phyloP scores from a whole-genome alignment of 371 early-diverging fungal species.

The Mucor racemosus region DNA sequence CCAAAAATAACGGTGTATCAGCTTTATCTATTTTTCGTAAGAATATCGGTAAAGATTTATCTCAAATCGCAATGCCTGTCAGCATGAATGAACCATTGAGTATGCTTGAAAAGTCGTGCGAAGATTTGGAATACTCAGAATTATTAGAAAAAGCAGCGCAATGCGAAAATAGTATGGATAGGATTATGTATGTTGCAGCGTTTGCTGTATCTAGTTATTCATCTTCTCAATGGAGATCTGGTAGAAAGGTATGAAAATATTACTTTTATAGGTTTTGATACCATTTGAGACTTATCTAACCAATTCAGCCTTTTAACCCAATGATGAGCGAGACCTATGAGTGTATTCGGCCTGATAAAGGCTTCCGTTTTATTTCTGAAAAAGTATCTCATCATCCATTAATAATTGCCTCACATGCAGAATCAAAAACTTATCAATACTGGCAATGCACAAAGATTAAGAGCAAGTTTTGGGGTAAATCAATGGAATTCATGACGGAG shows the following conservation, averaged over 20 bases:
- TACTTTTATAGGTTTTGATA: neutral
- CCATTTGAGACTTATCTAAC: neutral
- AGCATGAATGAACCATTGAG: constrained; percentile 93
- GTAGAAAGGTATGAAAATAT: constrained; percentile 53
- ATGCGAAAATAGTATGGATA: constrained; percentile 69
- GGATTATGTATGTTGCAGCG: constrained; percentile 77
- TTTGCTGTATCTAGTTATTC: constrained; percentile 90
- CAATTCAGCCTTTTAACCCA: constrained; percentile 84
- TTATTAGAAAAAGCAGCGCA: constrained; percentile 80
- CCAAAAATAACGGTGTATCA: constrained; percentile 73
- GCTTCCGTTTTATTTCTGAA: constrained; percentile 81
- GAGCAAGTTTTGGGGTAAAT: constrained; percentile 85
- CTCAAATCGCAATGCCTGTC: constrained; percentile 92
- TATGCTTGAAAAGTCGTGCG: constrained; percentile 84
- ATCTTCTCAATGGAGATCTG: constrained; percentile 77
- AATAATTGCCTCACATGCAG: constrained; percentile 75
- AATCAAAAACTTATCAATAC: constrained; percentile 63
- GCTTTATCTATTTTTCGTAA: constrained; percentile 84
- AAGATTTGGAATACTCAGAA: constrained; percentile 89
- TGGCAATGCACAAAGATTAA: constrained; percentile 74
- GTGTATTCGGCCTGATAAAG: constrained; percentile 75
- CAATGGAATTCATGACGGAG: constrained; percentile 68
- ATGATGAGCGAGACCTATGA: constrained; percentile 95
- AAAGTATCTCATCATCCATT: constrained; percentile 87
- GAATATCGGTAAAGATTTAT: constrained; percentile 94